Conservation (phyloP, 75 land plant species). For the Sequoia sempervirens region DNA sequence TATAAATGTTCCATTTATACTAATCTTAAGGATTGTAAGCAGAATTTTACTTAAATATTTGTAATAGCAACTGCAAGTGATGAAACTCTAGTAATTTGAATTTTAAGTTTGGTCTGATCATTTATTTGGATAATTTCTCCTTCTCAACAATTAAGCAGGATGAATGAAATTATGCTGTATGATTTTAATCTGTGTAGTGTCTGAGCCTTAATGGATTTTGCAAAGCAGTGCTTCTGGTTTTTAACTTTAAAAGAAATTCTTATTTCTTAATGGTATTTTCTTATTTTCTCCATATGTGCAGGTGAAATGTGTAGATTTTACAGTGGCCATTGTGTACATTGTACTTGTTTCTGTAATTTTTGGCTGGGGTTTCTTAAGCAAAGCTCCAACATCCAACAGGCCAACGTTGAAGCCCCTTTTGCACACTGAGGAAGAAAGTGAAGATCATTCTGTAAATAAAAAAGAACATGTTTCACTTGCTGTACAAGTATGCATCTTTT, state of each 20-base stretch:
- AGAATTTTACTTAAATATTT: background rate
- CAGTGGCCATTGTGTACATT: conserved; percentile 55
- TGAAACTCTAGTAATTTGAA: background rate
- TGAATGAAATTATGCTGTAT: background rate
- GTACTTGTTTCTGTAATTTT: conserved; percentile 52
- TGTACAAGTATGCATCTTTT: conserved; percentile 36
- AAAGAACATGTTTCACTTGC: conserved; percentile 25
- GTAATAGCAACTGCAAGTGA: background rate
- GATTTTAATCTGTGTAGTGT: background rate
- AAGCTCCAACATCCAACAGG: conserved; percentile 16
- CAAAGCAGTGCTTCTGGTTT: background rate
- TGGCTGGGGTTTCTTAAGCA: conserved; percentile 56
- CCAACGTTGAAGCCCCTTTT: conserved; percentile 26
- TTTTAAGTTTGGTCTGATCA: background rate
- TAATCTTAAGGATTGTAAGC: background rate
- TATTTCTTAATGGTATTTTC: background rate
- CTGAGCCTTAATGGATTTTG: background rate
- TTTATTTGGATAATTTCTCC: background rate
- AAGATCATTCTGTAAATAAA: conserved; percentile 20
- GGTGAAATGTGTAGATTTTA: conserved; percentile 76
- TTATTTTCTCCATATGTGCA: conserved; percentile 25
- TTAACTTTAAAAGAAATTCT: background rate
- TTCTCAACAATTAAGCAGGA: background rate
- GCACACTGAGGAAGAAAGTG: conserved; percentile 29
- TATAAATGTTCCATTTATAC: no score